Conservation (phyloP, 352 stramenopile genomes). For the Globisporangium splendens region DNA sequence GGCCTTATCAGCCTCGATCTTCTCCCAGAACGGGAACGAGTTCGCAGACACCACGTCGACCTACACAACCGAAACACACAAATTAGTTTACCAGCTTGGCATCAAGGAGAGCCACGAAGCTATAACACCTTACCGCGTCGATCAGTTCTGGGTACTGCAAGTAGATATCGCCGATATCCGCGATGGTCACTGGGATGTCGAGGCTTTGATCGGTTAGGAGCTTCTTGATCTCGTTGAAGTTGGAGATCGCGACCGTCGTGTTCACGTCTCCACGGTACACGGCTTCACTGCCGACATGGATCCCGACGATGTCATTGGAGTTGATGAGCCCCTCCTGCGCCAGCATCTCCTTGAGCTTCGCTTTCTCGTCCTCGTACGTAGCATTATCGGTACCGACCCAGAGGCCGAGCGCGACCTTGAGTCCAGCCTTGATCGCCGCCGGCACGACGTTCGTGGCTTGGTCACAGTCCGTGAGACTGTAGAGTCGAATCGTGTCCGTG, state of each 20-base stretch:
- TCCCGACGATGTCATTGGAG: constrained; percentile 29
- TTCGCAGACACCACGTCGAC: constrained; percentile 62
- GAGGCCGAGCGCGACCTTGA: constrained; percentile 57
- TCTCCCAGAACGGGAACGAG: constrained; percentile 71
- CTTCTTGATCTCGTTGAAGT: constrained; percentile 42
- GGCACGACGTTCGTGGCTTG: constrained; percentile 38
- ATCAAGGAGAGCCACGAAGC: neutral
- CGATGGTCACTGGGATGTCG: constrained; percentile 51
- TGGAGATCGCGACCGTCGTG: constrained; percentile 27
- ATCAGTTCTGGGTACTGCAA: constrained; percentile 41
- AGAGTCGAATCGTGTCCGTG: constrained; percentile 1
- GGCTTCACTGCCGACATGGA: constrained; percentile 70
- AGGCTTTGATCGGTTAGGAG: constrained; percentile 19
- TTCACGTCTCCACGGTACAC: constrained; percentile 66
- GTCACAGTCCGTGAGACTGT: constrained; percentile 56
- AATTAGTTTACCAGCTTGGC: neutral
- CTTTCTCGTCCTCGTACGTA: constrained; percentile 43
- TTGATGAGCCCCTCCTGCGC: constrained; percentile 13
- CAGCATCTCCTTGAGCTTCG: constrained; percentile 32
- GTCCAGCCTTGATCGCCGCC: constrained; percentile 34
- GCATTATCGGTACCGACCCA: constrained; percentile 44
- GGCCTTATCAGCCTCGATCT: constrained; percentile 27
- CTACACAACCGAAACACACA: constrained; percentile 30
- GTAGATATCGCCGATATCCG: constrained; percentile 66
- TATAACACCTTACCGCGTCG: constrained; percentile 18